Evolutionary conservation across 352 stramenopile species (phyloP), one percentile per base, ranked within the genome.

Genomic region (Elongisporangium senticosum): DNA sequence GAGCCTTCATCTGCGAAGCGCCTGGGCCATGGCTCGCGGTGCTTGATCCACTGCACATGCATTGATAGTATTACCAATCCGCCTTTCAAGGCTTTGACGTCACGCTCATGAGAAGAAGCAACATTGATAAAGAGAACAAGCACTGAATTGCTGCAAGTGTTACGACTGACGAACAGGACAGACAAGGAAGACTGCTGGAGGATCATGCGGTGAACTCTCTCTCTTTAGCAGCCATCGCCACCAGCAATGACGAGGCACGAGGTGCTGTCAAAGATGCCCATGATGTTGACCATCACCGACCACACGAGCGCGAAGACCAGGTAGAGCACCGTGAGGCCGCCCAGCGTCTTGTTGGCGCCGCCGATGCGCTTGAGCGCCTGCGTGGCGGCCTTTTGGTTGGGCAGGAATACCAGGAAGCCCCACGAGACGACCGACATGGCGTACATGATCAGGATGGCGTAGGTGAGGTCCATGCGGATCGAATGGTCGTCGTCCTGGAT

Each of bases 361-460:
- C 63, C 63, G 3, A 15, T 56, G 24, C 58, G 51, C 56, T 63
- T 67, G 39, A 72, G 56, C 15, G 51, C 57, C 39, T 63, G 65
- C 22, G 59, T 55, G 7, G 39, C 65, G 15, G 33, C 54, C 52
- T 70, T 66, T 19, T 71, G 66, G n/a, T 48, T 37, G 17, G 66
- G 66, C 53, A 73, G 55, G 37, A 71, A 49, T 23, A 51, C 64
- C 63, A 15, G 60, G 23, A 21, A 74, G 48, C 53, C 71, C 67
- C 4, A 74, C 63, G 33, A 43, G 43, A 55, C 57, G 40, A 64
- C 62, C 33, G 59, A 73, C 33, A 43, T 43, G 13, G 33, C 33
- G 13, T 43, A 43, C 33, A 43, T 43, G 33, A 43, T 43, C 0
- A 43, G 8, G 11, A 17, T 43, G 33, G 33, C 15, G 33, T 43